Conservation (phyloP, 2,329 filamentous ascomycete genomes). For the Neocucurbitaria cava region DNA sequence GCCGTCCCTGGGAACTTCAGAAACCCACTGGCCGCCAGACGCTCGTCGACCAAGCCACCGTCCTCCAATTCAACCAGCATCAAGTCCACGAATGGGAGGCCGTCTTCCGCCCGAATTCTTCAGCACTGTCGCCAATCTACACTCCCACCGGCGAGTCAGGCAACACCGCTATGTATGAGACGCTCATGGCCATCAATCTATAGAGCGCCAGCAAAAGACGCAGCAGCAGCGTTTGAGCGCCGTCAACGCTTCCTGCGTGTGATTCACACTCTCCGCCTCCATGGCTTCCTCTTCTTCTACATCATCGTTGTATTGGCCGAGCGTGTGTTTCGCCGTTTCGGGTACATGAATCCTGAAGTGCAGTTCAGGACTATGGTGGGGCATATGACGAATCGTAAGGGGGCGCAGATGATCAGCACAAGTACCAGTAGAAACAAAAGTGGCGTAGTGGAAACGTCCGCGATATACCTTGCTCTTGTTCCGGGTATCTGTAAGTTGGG, state of each 20-base stretch:
- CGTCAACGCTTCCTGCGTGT: constrained; percentile 5
- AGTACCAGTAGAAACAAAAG: not conserved
- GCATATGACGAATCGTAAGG: not conserved
- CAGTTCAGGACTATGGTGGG: not conserved
- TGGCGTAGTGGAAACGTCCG: not conserved
- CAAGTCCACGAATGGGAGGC: constrained; percentile 9
- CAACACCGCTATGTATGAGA: constrained; percentile 2
- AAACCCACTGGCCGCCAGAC: constrained; percentile 3
- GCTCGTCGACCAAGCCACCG: not conserved
- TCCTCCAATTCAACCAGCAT: not conserved
- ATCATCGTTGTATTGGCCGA: not conserved
- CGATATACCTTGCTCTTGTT: not conserved
- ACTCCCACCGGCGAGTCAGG: constrained; percentile 2
- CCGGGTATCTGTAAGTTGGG: not conserved
- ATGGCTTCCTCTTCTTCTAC: not conserved
- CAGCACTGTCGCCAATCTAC: not conserved
- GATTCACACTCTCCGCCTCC: not conserved
- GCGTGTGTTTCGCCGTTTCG: not conserved
- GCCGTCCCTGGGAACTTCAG: not conserved
- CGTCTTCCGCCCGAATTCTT: not conserved
- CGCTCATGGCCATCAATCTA: not conserved
- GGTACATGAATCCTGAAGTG: not conserved
- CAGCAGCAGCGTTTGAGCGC: not conserved
- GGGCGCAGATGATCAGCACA: not conserved
- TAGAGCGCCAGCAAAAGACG: not conserved